Evolutionary conservation across 2,329 filamentous ascomycete species (phyloP), one percentile per base, ranked within the genome.

Genomic region (Colletotrichum sp.): DNA sequence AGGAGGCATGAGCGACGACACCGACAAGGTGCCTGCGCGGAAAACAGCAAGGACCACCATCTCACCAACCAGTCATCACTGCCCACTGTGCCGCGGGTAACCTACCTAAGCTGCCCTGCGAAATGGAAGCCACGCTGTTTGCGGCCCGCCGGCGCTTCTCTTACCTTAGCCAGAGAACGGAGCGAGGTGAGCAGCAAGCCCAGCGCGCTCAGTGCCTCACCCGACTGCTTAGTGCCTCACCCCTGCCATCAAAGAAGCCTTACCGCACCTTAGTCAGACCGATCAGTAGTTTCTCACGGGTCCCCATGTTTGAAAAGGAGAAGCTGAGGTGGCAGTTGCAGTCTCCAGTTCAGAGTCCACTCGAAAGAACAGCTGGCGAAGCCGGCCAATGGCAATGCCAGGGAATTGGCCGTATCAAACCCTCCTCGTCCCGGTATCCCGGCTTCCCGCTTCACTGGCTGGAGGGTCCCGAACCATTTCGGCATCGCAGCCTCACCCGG

Each of bases 171-270:
- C 69, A 68, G 64, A 73, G 65, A 65, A 76, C 73, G 73, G 73
- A 76, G 65, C 55, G 26, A 49, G 16, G 28, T 39, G 21, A 71
- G 34, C 34, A 39, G 44, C n/a, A 52, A 52, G 44, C 44, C 44
- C 44, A 21, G 44, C 10, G 44, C 36, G 16, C 36, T n/a, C 39
- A 49, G 5, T 49, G 39, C 39, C 39, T 44, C 39, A 44, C 16
- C 15, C 36, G 36, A 39, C 99, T 83, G 97, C 96, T 79, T 95
- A 96, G 81, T 85, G 84, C 85, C 15, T 59, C 24, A 26, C 55
- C 55, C 55, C 55, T 59, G 55, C 55, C 55, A 30, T 30, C 24
- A 30, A 52, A 52, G n/a, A 52, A 52, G 44, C 8, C 24, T 52
- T 52, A 52, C 44, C n/a, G n/a, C 44, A n/a, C 68, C 68, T 68